Evolutionary conservation across 1,284 basidiomycete genomes (phyloP).

Genomic region (Boletellus deceptivus): DNA sequence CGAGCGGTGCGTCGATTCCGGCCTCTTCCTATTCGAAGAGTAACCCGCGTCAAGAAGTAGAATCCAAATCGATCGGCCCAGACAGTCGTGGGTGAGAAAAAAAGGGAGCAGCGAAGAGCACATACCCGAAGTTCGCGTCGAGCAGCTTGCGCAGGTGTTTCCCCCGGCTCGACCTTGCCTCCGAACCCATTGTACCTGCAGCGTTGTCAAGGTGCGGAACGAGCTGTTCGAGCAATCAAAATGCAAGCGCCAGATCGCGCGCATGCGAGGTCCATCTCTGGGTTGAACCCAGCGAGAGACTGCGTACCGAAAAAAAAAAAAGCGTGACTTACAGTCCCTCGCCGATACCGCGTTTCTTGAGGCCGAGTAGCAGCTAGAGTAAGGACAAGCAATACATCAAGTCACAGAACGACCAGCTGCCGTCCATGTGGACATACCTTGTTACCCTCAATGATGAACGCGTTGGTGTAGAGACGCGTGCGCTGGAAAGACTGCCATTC

Average conservation of each 20-base stretch:
- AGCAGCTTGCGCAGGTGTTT: slow-evolving; percentile 41
- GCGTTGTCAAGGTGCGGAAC: background rate
- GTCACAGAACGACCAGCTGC: background rate
- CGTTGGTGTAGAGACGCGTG: slow-evolving; percentile 35
- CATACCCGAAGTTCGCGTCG: slow-evolving; percentile 42
- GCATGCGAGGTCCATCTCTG: too few species aligned
- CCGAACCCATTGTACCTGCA: slow-evolving; percentile 52
- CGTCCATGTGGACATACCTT: slow-evolving; percentile 17
- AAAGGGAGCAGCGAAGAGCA: background rate
- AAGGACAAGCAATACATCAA: background rate
- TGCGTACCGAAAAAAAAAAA: background rate
- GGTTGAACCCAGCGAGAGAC: background rate
- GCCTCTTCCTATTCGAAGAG: slow-evolving; percentile 67
- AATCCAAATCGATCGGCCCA: background rate
- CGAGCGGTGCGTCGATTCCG: slow-evolving; percentile 60
- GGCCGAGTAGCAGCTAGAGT: slow-evolving; percentile 42
- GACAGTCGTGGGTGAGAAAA: too few species aligned
- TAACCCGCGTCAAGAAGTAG: too few species aligned
- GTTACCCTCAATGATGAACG: slow-evolving; percentile 34
- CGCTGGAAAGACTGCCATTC: slow-evolving; percentile 27
- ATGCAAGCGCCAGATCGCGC: background rate
- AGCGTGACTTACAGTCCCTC: slow-evolving; percentile 36
- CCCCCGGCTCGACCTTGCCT: slow-evolving; percentile 46
- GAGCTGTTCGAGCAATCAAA: background rate
- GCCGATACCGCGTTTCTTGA: slow-evolving; percentile 50